These are phyloP conservation scores for Yamadazyma spencermartinsiae DNA, from an alignment of 1,139 yeast species.

Conservation along the genomic window DNA sequence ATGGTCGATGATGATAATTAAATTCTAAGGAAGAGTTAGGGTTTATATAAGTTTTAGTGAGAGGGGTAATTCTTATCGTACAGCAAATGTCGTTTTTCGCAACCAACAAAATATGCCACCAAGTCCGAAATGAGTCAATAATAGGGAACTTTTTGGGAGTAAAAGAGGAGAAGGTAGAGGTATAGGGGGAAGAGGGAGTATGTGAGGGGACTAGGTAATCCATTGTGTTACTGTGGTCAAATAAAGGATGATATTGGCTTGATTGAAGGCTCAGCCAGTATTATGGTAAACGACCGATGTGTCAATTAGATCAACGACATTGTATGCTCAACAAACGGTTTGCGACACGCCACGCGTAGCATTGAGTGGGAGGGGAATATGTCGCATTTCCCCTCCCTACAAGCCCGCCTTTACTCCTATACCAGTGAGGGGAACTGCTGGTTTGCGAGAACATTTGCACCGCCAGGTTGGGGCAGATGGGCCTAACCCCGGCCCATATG, in stretches of 20 bases:
- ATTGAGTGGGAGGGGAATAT: not conserved
- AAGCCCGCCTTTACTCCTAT: not conserved
- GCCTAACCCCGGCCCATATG: not conserved
- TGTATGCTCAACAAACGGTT: constrained; percentile 1
- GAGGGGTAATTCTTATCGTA: constrained; percentile 4
- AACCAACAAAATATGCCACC: not conserved
- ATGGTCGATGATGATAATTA: constrained; percentile 6
- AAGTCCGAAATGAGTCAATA: not conserved
- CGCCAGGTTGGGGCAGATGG: not conserved
- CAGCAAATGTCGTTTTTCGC: constrained; percentile 2
- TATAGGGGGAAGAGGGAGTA: not conserved
- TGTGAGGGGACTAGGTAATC: not conserved
- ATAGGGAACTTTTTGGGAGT: not conserved
- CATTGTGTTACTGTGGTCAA: too few relatives aligned
- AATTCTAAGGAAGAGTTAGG: not conserved
- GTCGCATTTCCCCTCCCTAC: constrained; percentile 1
- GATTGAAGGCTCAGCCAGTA: too few relatives aligned
- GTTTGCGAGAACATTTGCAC: not conserved
- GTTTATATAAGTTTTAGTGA: not conserved
- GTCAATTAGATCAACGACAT: not conserved
- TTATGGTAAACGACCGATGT: too few relatives aligned
- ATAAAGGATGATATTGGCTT: too few relatives aligned
- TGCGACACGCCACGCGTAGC: not conserved
- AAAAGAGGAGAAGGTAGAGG: not conserved
- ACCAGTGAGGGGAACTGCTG: not conserved